phyloP scores from a whole-genome alignment of 2,329 filamentous ascomycete species.

The Rhynchosporium agropyri region DNA sequence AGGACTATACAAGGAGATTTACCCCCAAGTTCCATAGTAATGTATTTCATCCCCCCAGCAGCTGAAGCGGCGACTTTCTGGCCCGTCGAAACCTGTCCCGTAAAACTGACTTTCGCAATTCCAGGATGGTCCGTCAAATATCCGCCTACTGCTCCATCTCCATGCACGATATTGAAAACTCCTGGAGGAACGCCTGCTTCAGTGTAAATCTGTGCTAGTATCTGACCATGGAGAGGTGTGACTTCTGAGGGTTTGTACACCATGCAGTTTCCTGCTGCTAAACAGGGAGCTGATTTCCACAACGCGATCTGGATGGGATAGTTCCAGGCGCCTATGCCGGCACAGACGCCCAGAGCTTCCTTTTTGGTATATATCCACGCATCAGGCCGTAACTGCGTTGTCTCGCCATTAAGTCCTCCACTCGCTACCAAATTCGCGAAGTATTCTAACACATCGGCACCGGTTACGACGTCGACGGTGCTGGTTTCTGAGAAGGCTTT shows the following conservation, averaged over 20 bases:
- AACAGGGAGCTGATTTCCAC: constrained; percentile 85
- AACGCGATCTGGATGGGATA: constrained; percentile 89
- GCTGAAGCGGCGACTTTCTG: constrained; percentile 78
- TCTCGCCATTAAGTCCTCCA: constrained; percentile 80
- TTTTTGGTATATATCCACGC: constrained; percentile 85
- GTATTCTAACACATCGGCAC: constrained; percentile 84
- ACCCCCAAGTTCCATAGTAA: constrained; percentile 90
- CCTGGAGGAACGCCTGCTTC: constrained; percentile 80
- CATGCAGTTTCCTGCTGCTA: constrained; percentile 87
- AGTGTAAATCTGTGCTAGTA: constrained; percentile 73
- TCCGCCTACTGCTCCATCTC: constrained; percentile 75
- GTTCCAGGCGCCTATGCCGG: constrained; percentile 88
- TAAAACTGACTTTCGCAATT: constrained; percentile 88
- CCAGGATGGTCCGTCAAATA: constrained; percentile 71
- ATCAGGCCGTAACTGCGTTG: constrained; percentile 70
- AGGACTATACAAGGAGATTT: constrained; percentile 82
- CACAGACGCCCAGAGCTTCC: constrained; percentile 80
- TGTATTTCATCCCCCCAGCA: constrained; percentile 80
- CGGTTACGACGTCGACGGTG: constrained; percentile 79
- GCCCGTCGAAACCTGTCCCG: constrained; percentile 82
- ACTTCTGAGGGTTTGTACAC: constrained; percentile 89
- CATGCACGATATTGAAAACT: constrained; percentile 86
- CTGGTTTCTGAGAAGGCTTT: constrained; percentile 85
- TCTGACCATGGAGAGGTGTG: constrained; percentile 79
- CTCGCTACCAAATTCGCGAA: constrained; percentile 79